Evolutionary conservation across 2,329 filamentous ascomycete species (phyloP), one percentile per base, ranked within the genome.

Genomic region (Fusarium nygamai): DNA sequence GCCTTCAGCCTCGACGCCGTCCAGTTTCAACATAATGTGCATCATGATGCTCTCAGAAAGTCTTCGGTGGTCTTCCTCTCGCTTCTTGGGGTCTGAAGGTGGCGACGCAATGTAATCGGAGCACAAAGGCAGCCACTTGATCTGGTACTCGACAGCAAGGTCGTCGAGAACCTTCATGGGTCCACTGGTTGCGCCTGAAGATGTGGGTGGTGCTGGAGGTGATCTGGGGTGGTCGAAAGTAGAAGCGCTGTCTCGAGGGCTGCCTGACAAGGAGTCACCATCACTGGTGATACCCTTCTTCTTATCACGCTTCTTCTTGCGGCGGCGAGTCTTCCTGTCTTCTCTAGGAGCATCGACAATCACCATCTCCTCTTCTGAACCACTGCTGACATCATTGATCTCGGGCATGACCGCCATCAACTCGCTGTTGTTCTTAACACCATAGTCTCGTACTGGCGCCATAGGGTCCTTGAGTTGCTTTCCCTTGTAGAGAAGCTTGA

Each of bases 401-500:
- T 88, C 86, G 3, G 82, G 77, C n/a, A 85, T 72, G 33, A 85
- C 81, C 7, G 84, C 82, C 79, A 92, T 85, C 64, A 92, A 84
- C 80, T 92, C 90, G 76, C 87, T 88, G 61, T 88, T 85, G 78
- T 89, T 89, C 78, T 90, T 90, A 36, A 93, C 84, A 20, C 89
- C 89, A 75, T 92, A 92, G 50, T 91, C 88, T 53, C 88, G 85
- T 53, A 89, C 88, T 5, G 86, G 85, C 50, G 86, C 87, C 39
- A 87, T 84, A 47, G 89, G 88, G 73, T 93, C 89, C 81, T 92
- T 93, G 59, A 95, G 83, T 74, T 91, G 90, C 71, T 88, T 88
- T 63, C 93, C 93, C 81, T 94, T 94, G 85, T 93, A 94, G 66
- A 93, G 86, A 78, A 95, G 86, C 81, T 91, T 93, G 79, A 94